Evolutionary conservation across 768 basidiomycete genomes (phyloP), one percentile per base, ranked within the genome.

Genomic region (Hericium erinaceus): DNA sequence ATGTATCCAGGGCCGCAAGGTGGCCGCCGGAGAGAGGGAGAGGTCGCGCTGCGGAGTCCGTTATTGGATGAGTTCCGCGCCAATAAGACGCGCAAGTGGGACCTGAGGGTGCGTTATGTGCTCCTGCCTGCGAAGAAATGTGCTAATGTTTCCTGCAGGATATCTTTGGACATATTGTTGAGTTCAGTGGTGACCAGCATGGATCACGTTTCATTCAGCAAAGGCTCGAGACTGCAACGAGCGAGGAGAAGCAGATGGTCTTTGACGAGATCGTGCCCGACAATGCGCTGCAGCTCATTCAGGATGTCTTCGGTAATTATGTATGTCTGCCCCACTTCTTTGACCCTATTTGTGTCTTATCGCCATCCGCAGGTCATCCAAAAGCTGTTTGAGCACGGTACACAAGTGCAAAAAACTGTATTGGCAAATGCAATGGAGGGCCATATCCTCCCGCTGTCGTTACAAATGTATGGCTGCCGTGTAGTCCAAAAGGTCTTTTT

Each of bases 131-230:
- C 24, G 55, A 22, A 18, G 55, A 51, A 39, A 26, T 40, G 28
- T 37, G 39, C 39, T 26, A 50, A 11, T 61, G 22, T 66, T 56
- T 16, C 51, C 5, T 22, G 52, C 62, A 98, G 95, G 92, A 95
- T 65, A 85, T 99, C 61, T 77, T 79, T 48, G 91, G 91, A 8
- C 81, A 89, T 68, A 70, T 95, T 56, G 85, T 90, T 41, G 95
- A 98, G 70, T 99, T 99, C 69, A 87, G 90, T 58, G 82, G 83
- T 13, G 95, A 98, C 70, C 95, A 97, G 67, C 89, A 95, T 61
- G 95, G 94, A n/a, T 97, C 94, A n/a, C 84, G 95, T 9, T 93
- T 98, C 70, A 94, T 99, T 60, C 95, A 98, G 68, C 84, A 89
- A 64, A 87, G 88, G 66, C 76, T 98, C 44, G 85, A 89, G 68